Evolutionary conservation across 2,329 filamentous ascomycete genomes (phyloP).

Genomic region (Macroventuria anomochaeta): DNA sequence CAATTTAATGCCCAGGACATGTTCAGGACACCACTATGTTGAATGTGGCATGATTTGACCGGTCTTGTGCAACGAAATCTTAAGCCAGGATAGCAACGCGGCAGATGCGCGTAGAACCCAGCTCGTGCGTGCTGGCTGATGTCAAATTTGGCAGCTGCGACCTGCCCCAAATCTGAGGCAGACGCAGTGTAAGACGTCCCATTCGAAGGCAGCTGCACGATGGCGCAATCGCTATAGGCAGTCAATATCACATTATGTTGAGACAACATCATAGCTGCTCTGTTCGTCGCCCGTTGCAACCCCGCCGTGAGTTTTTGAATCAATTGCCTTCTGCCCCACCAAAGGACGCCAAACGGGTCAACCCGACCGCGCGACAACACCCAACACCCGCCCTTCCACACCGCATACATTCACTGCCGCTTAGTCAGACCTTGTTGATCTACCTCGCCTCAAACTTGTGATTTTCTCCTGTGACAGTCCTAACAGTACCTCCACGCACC

Average conservation of each 20-base stretch:
- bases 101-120: constrained; percentile 11
- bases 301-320: constrained; percentile 7
- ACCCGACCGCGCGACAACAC: constrained; percentile 25
- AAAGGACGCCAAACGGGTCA: constrained; percentile 20
- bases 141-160: constrained; percentile 1
- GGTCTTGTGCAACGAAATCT: background rate
- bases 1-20: background rate
- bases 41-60: background rate
- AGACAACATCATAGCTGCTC: background rate
- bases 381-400: constrained; percentile 29
- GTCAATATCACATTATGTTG: background rate
- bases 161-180: constrained; percentile 3
- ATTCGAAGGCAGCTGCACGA: constrained; percentile 8
- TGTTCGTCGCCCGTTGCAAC: constrained; percentile 9
- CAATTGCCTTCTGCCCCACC: constrained; percentile 14
- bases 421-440: constrained; percentile 35
- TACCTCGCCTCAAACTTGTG: constrained; percentile 18
- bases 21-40: background rate
- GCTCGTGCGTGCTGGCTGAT: background rate
- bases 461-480: constrained; percentile 24
- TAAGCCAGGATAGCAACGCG: constrained; percentile 1
- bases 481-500: constrained; percentile 18
- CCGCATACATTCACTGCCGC: constrained; percentile 31
- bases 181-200: background rate
- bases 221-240: constrained; percentile 5